Base-by-base conservation (phyloP, 345 rosid species). In the Cochlearia excelsa region DNA sequence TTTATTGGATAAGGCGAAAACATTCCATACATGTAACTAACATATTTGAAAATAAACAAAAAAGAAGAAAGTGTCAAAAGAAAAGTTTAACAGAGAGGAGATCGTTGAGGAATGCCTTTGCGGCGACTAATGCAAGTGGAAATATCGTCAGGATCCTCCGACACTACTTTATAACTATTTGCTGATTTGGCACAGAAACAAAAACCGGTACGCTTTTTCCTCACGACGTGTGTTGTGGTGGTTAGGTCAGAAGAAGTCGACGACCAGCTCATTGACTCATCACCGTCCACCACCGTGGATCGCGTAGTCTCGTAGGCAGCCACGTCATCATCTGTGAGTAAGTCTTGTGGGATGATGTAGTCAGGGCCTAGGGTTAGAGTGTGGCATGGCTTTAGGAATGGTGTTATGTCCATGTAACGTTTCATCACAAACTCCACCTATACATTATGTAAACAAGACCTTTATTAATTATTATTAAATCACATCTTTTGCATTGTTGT, bases 371-470 rank as follows among this genome's bases (percentile, higher is more conserved):
- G 88, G 30, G 84, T 81, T 45, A 94, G 75, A 2, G 85, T 64
- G 34, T 70, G 83, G 76, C 99, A 89, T 58, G 40, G 78, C 77
- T 74, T 82, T 23, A 92, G 53, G 67, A 71, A 87, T 67, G 84
- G 85, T 2, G 83, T 70, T 3, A 93, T 73, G 74, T 85, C 88
- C 61, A 73, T 79, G 75, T 74, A 81, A 65, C 89, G 87, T 71
- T 84, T 89, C 76, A 92, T 67, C 70, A 89, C 79, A 70, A 81
- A 94, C 38, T 94, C 97, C 84, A 94, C 99, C 99, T 83, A 54
- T 51, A 68, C 23, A 40, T 1, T 54, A 26, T 51, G 41, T 34
- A 33, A 30, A 7, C 46, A 62, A 48, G 16, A 48, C 40, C 11
- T 47, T 30, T 33, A 16, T 16, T 16, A 16, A 16, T 16, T 16